Conservation (phyloP, 2,329 filamentous ascomycete genomes). For the Cercospora sp. region DNA sequence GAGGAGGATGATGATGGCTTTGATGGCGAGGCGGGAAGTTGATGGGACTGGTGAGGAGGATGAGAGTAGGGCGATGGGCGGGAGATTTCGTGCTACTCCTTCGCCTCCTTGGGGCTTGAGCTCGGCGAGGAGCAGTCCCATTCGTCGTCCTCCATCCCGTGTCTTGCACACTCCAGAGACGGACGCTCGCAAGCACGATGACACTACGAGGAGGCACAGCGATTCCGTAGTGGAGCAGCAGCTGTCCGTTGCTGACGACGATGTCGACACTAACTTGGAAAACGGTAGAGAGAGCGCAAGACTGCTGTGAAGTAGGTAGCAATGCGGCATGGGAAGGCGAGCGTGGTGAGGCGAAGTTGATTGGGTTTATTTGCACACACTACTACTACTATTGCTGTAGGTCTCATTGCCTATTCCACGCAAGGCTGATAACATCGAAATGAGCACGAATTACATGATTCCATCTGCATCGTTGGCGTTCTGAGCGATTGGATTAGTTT, state of each 20-base stretch:
- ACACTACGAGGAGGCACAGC: neutral
- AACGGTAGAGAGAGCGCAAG: constrained; percentile 10
- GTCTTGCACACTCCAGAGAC: too few species aligned
- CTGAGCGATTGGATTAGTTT: neutral
- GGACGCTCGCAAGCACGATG: too few species aligned
- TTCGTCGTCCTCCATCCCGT: too few species aligned
- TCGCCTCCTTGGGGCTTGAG: neutral
- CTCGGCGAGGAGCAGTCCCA: neutral
- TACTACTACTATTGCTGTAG: neutral
- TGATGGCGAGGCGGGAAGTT: neutral
- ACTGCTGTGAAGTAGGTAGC: constrained; percentile 3
- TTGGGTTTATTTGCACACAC: neutral
- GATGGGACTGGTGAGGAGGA: neutral
- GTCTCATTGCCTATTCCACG: too few species aligned
- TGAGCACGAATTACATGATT: neutral
- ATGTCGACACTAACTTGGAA: too few species aligned
- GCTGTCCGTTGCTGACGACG: too few species aligned
- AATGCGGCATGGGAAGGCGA: too few species aligned
- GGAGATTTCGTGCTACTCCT: neutral
- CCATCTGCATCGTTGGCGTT: neutral
- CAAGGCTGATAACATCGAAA: neutral
- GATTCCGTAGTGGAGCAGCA: neutral
- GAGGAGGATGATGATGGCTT: neutral
- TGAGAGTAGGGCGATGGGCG: neutral
- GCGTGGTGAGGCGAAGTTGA: neutral